Conservation (phyloP, 208 protist genomes). For the Strigomonas culicis region DNA sequence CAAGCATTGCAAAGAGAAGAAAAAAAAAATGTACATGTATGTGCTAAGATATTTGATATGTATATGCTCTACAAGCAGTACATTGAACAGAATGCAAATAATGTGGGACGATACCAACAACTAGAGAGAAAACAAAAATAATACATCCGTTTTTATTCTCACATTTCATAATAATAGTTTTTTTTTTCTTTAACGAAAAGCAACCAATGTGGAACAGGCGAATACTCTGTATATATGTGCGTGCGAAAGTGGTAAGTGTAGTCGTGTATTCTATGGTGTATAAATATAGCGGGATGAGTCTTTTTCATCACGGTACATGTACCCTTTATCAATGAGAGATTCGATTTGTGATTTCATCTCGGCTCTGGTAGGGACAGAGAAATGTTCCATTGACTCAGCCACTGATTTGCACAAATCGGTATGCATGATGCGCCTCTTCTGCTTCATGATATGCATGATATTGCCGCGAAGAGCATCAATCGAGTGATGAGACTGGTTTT, state of each 20-base stretch:
- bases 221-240: conserved; percentile 2
- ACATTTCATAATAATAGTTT: not conserved
- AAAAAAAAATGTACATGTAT: not conserved
- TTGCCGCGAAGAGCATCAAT: conserved; percentile 9
- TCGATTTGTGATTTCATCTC: conserved; percentile 66
- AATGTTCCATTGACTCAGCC: conserved; percentile 17
- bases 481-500: not conserved
- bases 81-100: not conserved
- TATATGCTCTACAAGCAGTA: not conserved
- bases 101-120: not conserved
- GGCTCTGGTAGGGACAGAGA: conserved; percentile 29
- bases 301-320: conserved; percentile 37
- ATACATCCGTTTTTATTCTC: not conserved
- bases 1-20: not conserved
- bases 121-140: conserved; percentile 19
- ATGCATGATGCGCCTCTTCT: conserved; percentile 25
- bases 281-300: conserved; percentile 11
- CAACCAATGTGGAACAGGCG: not conserved
- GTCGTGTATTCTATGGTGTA: not conserved
- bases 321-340: conserved; percentile 64
- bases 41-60: not conserved
- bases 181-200: conserved; percentile 7
- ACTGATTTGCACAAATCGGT: conserved; percentile 38
- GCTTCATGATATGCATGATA: not conserved
- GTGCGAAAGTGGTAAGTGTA: not conserved